Evolutionary conservation across 192 early-diverging fungal species (phyloP), one percentile per base, ranked within the genome.

Genomic region (Backusella mclennaniae): DNA sequence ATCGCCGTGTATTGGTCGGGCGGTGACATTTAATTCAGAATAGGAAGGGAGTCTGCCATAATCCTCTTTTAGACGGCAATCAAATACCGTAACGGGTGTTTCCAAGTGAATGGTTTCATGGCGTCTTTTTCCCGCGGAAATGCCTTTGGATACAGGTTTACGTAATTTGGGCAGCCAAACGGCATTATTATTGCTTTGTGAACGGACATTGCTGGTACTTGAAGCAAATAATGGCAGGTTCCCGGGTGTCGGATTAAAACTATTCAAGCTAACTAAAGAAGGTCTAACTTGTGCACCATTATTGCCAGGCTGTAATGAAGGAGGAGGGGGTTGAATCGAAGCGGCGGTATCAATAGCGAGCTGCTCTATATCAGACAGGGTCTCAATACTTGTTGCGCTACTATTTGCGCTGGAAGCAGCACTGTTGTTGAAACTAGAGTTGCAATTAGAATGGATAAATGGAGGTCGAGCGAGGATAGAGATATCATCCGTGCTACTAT

Each of bases 31-130:
- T 36, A 76, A 46, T 53, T 79, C 78, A 66, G 73, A 79, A 39
- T 79, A 79, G 7, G 78, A 79, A 14, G 78, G 78, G n/a, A 79
- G 41, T 23, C 68, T 41, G 59, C 73, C 67, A 56, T 79, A 79
- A 39, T 79, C 78, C 42, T 79, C 78, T 35, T 79, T 79, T 21
- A 79, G 44, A 23, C 78, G 73, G 38, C 78, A 79, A 79, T 79
- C 78, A 70, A 79, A 79, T 14, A 79, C 67, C 1, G 46, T 69
- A 23, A 79, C 53, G 1, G 73, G 73, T 11, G 76, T 77, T 31
- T 69, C 49, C 15, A 74, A 35, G 4, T 52, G 29, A n/a, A 71
- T 71, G 8, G 39, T 73, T 71, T 74, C 71, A 44, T 56, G 52
- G 23, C n/a, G 36, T 7, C 69, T 36, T 1, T 33, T 33, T 12